phyloP scores from a whole-genome alignment of 2,329 filamentous ascomycete genomes.

The Diaporthe citrichinensis region DNA sequence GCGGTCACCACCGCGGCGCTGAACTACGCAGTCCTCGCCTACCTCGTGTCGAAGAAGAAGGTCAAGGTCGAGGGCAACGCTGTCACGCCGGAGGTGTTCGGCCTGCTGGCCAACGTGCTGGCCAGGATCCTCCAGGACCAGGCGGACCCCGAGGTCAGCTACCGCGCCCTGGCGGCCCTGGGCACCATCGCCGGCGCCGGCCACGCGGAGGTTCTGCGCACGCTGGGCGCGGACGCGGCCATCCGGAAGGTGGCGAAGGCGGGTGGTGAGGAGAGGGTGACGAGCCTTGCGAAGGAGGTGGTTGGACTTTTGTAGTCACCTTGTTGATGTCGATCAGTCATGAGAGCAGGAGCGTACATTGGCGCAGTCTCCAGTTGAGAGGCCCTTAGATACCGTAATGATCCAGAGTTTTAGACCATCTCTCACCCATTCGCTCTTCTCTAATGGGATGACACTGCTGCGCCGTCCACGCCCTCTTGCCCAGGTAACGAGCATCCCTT shows the following conservation, averaged over 20 bases:
- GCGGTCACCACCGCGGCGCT: constrained; percentile 86
- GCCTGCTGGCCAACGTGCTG: constrained; percentile 66
- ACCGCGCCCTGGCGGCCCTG: constrained; percentile 83
- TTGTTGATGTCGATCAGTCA: background rate
- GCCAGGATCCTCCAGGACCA: constrained; percentile 74
- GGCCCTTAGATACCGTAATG: constrained; percentile 20
- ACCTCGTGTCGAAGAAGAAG: constrained; percentile 58
- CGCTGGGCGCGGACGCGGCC: constrained; percentile 57
- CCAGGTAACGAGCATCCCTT: too few species aligned
- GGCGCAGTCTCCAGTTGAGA: background rate
- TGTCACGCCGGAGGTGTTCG: constrained; percentile 60
- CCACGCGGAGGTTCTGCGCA: constrained; percentile 58
- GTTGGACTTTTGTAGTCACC: constrained; percentile 52
- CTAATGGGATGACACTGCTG: background rate
- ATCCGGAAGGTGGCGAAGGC: constrained; percentile 56
- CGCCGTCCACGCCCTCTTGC: background rate
- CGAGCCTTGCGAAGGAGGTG: constrained; percentile 62
- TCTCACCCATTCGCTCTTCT: background rate
- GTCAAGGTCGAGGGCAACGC: constrained; percentile 49
- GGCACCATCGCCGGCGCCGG: constrained; percentile 81
- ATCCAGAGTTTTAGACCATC: constrained; percentile 4
- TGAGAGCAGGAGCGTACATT: background rate
- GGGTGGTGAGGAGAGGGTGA: constrained; percentile 63
- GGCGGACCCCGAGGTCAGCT: constrained; percentile 85
- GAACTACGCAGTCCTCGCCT: constrained; percentile 85